Conservation (phyloP, 225 moss, liverwort and hornwort genomes). For the Pseudoscleropodium purum region DNA sequence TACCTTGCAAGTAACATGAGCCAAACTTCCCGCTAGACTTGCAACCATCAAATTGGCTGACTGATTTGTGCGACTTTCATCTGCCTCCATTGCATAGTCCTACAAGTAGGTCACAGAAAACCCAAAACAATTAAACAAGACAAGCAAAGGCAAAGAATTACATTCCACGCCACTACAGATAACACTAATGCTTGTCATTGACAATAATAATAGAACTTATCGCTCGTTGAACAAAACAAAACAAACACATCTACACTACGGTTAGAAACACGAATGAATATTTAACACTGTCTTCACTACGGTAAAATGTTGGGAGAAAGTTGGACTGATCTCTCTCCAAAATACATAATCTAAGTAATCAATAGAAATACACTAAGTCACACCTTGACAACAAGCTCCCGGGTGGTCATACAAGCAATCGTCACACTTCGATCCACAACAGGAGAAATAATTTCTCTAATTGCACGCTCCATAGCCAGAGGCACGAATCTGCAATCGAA, state of each 20-base stretch:
- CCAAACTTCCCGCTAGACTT: conserved; percentile 88
- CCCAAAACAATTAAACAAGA: not conserved
- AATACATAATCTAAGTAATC: not conserved
- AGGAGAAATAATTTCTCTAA: conserved; percentile 82
- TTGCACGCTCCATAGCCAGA: conserved; percentile 90
- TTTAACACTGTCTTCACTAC: not conserved
- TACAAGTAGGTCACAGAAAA: conserved; percentile 5
- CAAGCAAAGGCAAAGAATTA: not conserved
- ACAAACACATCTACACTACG: not conserved
- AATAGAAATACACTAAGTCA: not conserved
- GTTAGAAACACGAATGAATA: not conserved
- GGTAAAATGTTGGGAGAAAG: not conserved
- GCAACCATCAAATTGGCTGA: conserved; percentile 99
- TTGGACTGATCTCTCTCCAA: not conserved
- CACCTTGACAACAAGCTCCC: conserved; percentile 93
- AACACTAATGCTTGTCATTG: not conserved
- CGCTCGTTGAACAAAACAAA: not conserved
- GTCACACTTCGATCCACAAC: conserved; percentile 93
- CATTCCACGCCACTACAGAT: not conserved
- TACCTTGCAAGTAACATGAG: conserved; percentile 94
- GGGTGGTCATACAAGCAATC: conserved; percentile 92
- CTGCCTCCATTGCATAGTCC: conserved; percentile 95
- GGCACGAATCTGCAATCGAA: conserved; percentile 67
- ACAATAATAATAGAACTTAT: not conserved
- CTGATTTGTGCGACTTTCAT: conserved; percentile 74